Evolutionary conservation across 306 rosid genomes (phyloP).

Genomic region (Medicago arabica): DNA sequence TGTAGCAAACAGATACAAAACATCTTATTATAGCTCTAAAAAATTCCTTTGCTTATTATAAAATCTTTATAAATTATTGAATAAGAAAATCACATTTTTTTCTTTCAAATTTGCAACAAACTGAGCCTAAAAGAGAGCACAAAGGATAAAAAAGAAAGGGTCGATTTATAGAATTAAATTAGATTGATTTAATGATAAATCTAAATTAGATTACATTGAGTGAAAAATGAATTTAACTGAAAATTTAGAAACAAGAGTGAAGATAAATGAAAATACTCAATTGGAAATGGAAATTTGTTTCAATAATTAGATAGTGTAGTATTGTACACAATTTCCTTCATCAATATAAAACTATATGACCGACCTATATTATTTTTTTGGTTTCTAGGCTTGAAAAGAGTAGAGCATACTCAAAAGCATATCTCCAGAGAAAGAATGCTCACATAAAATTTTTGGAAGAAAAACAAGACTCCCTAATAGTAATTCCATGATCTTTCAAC

Average conservation of each 20-base stretch:
- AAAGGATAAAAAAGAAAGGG: neutral
- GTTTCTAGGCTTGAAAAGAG: neutral
- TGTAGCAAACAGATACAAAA: no score
- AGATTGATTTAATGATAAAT: neutral
- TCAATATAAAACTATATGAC: neutral
- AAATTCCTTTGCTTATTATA: no score
- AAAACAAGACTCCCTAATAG: neutral
- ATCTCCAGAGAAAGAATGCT: neutral
- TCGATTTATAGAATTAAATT: neutral
- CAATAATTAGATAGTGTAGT: neutral
- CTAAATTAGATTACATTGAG: neutral
- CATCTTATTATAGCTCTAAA: no score
- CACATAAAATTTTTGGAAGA: neutral
- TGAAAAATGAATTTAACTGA: neutral
- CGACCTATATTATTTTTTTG: neutral
- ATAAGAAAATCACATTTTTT: no score
- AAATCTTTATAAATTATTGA: no score
- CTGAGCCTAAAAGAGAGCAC: no score
- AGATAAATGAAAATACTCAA: neutral
- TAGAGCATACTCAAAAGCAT: neutral
- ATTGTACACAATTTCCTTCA: neutral
- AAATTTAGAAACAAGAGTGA: neutral
- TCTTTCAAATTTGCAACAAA: no score
- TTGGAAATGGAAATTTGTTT: no score
- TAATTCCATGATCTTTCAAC: constrained; percentile 1